Evolutionary conservation across 2,329 filamentous ascomycete genomes (phyloP), one percentile per base, ranked within the genome.

Genomic region (Huntiella moniliformis): DNA sequence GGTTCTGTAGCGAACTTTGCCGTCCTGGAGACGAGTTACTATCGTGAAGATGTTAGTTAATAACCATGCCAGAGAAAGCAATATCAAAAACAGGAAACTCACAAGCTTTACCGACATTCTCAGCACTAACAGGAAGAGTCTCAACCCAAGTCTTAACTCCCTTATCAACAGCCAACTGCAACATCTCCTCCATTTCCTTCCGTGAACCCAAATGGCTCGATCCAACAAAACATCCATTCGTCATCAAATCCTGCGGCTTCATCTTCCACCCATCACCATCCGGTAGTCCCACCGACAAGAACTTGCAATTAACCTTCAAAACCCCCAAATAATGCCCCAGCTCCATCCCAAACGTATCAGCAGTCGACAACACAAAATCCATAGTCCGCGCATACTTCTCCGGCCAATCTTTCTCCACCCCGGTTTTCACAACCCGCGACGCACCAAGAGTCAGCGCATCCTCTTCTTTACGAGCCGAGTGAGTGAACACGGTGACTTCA

Each of bases 301-400:
- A 91, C 57, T 71, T 73, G 47, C 80, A 82, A 63, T 86, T 82
- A 48, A 91, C 77, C 62, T 88, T 85, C 58, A 92, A 71, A 55
- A 86, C 72, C 51, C 73, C 74, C 56, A 92, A 73, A 65, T 91
- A 92, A 52, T 78, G 70, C 44, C 63, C 61, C 31, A 84, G 64
- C 56, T 83, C 73, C 62, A 84, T 83, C 41, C 67, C 70, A 44
- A 77, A 72, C 44, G 73, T 78, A 33, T 71, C 75, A 56, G 75
- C 82, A 54, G 82, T 77, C 2, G 74, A 81, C 61, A 85, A 59
- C 55, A 85, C 79, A 43, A 85, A 66, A 61, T 86, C 80, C 51
- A 85, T 79, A 0, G 68, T 72, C 57, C 70, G 66, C 50, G 58
- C 54, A 52, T 76, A 66, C 34, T 61, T 61, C 52, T 61, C 60